Base-by-base conservation (phyloP, 176 grass and related monocot species). In the Tillandsia fasciculata region DNA sequence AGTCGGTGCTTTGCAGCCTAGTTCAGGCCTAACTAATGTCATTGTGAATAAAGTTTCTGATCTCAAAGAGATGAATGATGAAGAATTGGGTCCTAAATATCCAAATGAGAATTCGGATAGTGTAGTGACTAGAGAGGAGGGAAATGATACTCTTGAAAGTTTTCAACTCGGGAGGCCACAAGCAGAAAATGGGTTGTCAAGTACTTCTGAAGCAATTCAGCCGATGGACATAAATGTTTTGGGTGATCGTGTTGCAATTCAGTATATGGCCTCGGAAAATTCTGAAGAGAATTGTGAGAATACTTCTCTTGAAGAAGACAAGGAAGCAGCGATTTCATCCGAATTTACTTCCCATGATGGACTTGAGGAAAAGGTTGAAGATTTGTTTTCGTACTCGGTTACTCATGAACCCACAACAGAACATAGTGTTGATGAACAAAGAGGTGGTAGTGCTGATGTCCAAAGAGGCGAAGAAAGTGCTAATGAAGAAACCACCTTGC, bases 391-490 rank as follows among this genome's bases (percentile, higher is more conserved):
- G 29, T 12, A 26, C 48, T 76, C 63, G 53, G 66, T 76, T 80
- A 26, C 68, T 56, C 76, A 48, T 61, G 70, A 14, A 75, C 33
- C 58, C 72, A 51, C 10, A 22, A 70, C 22, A 65, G 67, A 70
- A 82, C 68, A 59, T 56, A 67, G 9, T 63, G 64, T 59, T 53
- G 72, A 66, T 7, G 77, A 73, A 80, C 23, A 67, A 75, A 64
- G 78, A 66, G 63, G 23, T 66, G 27, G 70, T 50, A 70, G 27
- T 12, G 57, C 78, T 69, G 66, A 74, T 67, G 68, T 51, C 74
- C 74, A 65, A 71, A 70, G 54, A 77, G 78, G 75, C 78, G 67
- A 84, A 66, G 9, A 48, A 78, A 70, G 70, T 77, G 54, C 65
- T 68, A 63, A 10, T 24, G 75, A 81, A 12, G 84, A 51, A 66